phyloP scores from a whole-genome alignment of 2,329 filamentous ascomycete species.

The Trichoderma sp. region DNA sequence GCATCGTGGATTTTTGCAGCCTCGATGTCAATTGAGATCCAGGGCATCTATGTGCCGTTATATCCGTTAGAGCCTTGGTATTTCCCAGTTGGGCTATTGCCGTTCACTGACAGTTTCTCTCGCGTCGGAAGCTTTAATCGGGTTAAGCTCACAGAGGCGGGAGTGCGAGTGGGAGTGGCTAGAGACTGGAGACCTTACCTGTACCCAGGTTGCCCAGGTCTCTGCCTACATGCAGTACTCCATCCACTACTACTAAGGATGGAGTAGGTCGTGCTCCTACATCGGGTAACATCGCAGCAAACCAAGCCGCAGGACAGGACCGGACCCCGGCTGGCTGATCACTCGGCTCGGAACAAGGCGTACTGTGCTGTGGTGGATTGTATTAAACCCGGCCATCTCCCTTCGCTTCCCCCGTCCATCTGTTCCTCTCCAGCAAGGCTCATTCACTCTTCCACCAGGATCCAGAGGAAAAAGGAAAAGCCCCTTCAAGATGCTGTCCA shows the following conservation, averaged over 20 bases:
- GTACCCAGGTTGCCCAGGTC: neutral
- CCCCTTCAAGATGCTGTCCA: conserved; percentile 22
- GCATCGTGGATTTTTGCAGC: neutral
- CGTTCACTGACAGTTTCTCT: neutral
- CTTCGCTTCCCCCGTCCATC: neutral
- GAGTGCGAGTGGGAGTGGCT: neutral
- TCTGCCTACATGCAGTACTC: neutral
- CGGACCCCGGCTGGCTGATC: neutral
- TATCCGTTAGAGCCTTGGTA: neutral
- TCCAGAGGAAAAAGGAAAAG: neutral
- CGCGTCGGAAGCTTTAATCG: neutral
- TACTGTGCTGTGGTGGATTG: neutral
- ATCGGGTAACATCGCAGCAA: conserved; percentile 8
- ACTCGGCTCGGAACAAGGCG: neutral
- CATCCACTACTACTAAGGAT: neutral
- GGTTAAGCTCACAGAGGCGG: neutral
- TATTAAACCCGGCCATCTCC: conserved; percentile 7
- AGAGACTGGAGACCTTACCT: neutral
- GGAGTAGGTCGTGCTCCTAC: neutral
- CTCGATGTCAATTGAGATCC: neutral
- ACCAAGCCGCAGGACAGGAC: neutral
- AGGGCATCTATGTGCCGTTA: neutral
- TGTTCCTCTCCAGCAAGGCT: neutral
- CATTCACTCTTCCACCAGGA: neutral
- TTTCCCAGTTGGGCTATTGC: neutral